A percentile compares a stretch with the other conserved stretches of the same genome.
Evolutionary conservation across 768 basidiomycete species (phyloP).

Genomic region (Mycena galericulata): DNA sequence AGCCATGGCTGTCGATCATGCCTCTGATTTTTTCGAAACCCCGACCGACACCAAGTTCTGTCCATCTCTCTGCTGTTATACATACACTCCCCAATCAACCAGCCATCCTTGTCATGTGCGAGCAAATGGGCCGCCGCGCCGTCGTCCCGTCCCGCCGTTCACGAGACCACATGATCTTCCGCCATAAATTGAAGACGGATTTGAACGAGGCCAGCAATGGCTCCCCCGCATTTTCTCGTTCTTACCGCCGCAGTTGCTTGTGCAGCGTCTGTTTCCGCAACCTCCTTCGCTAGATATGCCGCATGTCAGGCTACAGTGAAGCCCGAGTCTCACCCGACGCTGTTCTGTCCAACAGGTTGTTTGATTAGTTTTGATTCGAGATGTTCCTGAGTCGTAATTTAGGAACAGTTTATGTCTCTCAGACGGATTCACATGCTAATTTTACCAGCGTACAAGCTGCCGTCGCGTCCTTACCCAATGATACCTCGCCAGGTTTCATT

Average conservation of each 20-base stretch:
- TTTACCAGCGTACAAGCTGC: slow-evolving; percentile 42
- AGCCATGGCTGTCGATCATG: no score
- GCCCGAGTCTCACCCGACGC: slow-evolving; percentile 29
- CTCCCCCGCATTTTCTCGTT: background rate
- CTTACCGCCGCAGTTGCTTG: background rate
- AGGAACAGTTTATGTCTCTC: slow-evolving; percentile 45
- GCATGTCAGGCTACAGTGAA: slow-evolving; percentile 31
- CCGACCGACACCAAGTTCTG: no score
- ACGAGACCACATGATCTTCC: slow-evolving; percentile 8
- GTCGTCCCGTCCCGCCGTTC: slow-evolving; percentile 20
- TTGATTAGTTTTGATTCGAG: background rate
- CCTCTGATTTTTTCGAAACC: no score
- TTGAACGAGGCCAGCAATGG: slow-evolving; percentile 1
- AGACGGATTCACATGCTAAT: slow-evolving; percentile 41
- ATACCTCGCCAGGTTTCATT: slow-evolving; percentile 33
- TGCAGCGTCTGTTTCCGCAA: slow-evolving; percentile 1
- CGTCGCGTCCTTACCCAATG: slow-evolving; percentile 35
- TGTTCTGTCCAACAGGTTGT: slow-evolving; percentile 31
- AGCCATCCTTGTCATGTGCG: slow-evolving; percentile 24
- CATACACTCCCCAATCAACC: no score
- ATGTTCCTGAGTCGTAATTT: background rate
- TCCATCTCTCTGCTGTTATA: no score
- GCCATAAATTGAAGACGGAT: slow-evolving; percentile 11
- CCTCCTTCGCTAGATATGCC: slow-evolving; percentile 24
- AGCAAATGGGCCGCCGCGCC: slow-evolving; percentile 5